phyloP scores from a whole-genome alignment of 192 early-diverging fungal genomes.

The Gaertneriomyces semiglobifer region DNA sequence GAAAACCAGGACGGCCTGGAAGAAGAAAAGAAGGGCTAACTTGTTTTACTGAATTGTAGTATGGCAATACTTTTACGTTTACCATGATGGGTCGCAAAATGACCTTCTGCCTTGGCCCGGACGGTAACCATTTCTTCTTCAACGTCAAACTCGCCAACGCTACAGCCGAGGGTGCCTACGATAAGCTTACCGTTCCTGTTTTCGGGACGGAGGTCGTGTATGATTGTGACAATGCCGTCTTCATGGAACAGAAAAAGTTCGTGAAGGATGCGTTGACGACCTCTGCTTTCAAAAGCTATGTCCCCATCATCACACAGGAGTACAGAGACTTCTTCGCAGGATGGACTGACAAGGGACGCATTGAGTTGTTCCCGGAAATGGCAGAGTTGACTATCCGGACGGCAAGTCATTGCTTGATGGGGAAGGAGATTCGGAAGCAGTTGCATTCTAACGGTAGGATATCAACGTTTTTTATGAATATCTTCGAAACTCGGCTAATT shows the following conservation, averaged over 20 bases:
- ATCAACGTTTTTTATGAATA: constrained; percentile 6
- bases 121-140: constrained; percentile 96
- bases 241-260: constrained; percentile 99
- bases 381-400: constrained; percentile 91
- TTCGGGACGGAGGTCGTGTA: constrained; percentile 96
- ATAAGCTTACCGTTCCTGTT: constrained; percentile 85
- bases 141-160: constrained; percentile 83
- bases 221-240: constrained; percentile 83
- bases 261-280: constrained; percentile 88
- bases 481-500: too few relatives aligned
- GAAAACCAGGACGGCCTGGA: background rate
- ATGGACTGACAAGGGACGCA: constrained; percentile 39
- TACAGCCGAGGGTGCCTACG: constrained; percentile 91
- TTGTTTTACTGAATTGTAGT: constrained; percentile 28
- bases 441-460: constrained; percentile 50
- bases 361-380: constrained; percentile 75
- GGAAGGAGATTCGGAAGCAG: constrained; percentile 84
- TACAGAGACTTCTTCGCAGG: constrained; percentile 72
- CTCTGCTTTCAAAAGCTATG: constrained; percentile 81
- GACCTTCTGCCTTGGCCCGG: constrained; percentile 82
- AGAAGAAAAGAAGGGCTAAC: background rate
- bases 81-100: constrained; percentile 87
- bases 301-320: constrained; percentile 84
- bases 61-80: constrained; percentile 92
- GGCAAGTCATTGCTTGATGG: constrained; percentile 90